These are phyloP conservation scores for Parathielavia appendiculata DNA, from an alignment of 495 filamentous ascomycete species.

Conservation along the genomic window DNA sequence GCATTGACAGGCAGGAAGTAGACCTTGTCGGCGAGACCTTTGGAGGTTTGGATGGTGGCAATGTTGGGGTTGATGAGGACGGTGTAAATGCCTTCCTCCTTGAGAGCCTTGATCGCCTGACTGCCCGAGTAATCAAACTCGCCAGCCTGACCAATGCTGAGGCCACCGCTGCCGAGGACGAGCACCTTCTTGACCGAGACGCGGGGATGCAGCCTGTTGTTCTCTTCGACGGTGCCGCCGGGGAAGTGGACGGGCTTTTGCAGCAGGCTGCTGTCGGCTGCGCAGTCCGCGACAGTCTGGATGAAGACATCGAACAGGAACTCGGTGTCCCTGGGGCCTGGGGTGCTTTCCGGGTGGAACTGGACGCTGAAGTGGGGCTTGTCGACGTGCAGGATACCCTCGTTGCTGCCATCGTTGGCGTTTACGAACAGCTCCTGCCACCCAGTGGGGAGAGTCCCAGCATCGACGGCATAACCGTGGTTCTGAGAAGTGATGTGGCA, in stretches of 20 bases:
- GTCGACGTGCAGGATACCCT: slow-evolving; percentile 82
- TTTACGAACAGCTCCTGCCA: slow-evolving; percentile 97
- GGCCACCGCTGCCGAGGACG: slow-evolving; percentile 85
- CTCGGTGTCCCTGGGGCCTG: slow-evolving; percentile 93
- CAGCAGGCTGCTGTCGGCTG: slow-evolving; percentile 56
- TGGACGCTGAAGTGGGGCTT: slow-evolving; percentile 96
- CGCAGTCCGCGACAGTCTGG: slow-evolving; percentile 65
- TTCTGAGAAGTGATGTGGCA: slow-evolving; percentile 99
- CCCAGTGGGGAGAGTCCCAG: slow-evolving; percentile 61
- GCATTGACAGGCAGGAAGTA: slow-evolving; percentile 97
- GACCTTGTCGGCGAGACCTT: slow-evolving; percentile 94
- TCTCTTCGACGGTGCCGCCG: slow-evolving; percentile 73
- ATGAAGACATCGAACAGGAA: slow-evolving; percentile 97
- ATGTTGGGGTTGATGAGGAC: slow-evolving; percentile 98
- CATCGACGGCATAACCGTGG: slow-evolving; percentile 89
- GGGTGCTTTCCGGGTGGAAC: slow-evolving; percentile 96
- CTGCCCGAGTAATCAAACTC: slow-evolving; percentile 98
- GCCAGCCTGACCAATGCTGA: slow-evolving; percentile 94
- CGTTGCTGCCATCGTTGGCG: slow-evolving; percentile 95
- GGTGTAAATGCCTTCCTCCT: slow-evolving; percentile 90
- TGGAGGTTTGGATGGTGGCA: slow-evolving; percentile 96
- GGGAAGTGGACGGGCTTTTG: slow-evolving; percentile 72
- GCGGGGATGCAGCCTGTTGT: slow-evolving; percentile 64
- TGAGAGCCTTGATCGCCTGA: slow-evolving; percentile 91
- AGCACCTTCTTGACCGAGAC: slow-evolving; percentile 89